Evolutionary conservation across 2,329 filamentous ascomycete species (phyloP).

Genomic region (Macrophomina phaseolina): DNA sequence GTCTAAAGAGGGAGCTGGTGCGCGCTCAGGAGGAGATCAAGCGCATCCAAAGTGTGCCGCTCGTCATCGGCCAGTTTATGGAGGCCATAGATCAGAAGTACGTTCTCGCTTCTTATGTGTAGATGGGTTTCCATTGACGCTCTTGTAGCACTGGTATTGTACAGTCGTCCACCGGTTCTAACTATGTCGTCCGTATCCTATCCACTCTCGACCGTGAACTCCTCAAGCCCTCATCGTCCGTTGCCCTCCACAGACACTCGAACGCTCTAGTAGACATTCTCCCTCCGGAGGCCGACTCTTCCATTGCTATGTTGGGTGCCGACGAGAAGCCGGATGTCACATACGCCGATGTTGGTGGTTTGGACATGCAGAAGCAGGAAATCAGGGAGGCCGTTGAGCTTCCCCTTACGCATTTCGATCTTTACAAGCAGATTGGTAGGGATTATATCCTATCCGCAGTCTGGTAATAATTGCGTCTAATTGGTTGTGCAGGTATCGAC

Average conservation of each 20-base stretch:
- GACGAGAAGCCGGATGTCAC: constrained; percentile 99
- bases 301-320: constrained; percentile 94
- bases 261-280: constrained; percentile 98
- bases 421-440: constrained; percentile 94
- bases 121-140: constrained; percentile 30
- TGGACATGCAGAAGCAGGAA: constrained; percentile 99
- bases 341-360: constrained; percentile 94
- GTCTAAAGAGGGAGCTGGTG: constrained; percentile 94
- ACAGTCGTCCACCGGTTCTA: constrained; percentile 96
- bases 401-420: constrained; percentile 94
- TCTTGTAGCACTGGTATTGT: constrained; percentile 86
- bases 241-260: constrained; percentile 96
- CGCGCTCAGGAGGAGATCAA: constrained; percentile 99
- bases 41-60: constrained; percentile 95
- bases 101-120: constrained; percentile 35
- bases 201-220: constrained; percentile 98
- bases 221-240: constrained; percentile 96
- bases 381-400: constrained; percentile 97
- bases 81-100: constrained; percentile 99
- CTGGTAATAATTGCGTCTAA: constrained; percentile 11
- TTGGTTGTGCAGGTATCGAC: constrained; percentile 68
- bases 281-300: constrained; percentile 97
- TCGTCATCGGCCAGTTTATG: constrained; percentile 99
- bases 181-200: constrained; percentile 98
- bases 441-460: not conserved